Base-by-base conservation (phyloP, 2,329 filamentous ascomycete species). In the Cladosporium sp. region DNA sequence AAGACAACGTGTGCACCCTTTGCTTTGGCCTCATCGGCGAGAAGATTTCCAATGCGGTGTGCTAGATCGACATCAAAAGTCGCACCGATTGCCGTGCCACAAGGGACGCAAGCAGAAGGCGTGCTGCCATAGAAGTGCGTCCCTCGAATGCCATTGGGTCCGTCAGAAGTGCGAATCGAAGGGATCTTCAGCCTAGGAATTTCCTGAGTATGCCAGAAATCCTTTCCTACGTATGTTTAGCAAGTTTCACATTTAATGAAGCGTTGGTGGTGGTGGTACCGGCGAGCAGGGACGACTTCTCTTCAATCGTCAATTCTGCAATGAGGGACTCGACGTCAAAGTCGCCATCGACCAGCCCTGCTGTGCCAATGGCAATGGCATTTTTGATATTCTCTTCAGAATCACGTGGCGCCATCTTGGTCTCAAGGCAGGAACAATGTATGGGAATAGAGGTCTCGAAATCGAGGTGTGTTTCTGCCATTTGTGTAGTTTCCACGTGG, bases 71-170 rank as follows among this genome's bases (percentile, higher is more conserved):
- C 36, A 37, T 57, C 47, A 25, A 57, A 57, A 6, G 55, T 57
- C 2, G 55, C 55, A 36, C 45, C 55, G 8, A 57, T 57, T 3
- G 35, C 56, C 42, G 56, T 57, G 53, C 88, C 89, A 63, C 89
- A 92, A 9, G 90, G 90, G 62, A 93, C 89, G 47, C 91, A 80
- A 15, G 89, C 89, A 37, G 89, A 88, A 57, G 74, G 71, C n/a
- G 66, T 73, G 57, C 85, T 83, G 62, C 85, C 83, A 73, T 88
- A 88, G 76, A 87, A 88, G 64, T 82, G 83, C 40, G 82, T 84
- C 53, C 86, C 86, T 61, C 87, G 78, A 35, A 87, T 81, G 49
- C 87, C 87, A 69, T 88, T 89, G 37, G 87, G 87, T 0, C 87
- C 86, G 64, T 90, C 87, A 32, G 83, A 82, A 50, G 86, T 78